Evolutionary conservation across 306 rosid genomes (phyloP).

Genomic region (Vigna hirtella): DNA sequence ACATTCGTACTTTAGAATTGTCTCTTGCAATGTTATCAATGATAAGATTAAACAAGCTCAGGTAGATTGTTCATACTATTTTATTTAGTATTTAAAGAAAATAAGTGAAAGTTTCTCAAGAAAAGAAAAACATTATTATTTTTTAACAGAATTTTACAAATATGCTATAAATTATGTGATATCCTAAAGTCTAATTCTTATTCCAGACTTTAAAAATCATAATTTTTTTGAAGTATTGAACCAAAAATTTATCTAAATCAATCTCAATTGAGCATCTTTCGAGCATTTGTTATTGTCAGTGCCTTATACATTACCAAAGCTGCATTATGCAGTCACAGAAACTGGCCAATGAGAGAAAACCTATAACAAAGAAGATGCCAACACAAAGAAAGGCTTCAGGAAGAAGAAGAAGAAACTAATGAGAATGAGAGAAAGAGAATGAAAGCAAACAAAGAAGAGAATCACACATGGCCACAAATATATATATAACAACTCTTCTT

Average conservation of each 20-base stretch:
- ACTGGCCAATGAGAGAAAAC: neutral
- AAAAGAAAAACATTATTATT: no score
- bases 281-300: neutral
- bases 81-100: no score
- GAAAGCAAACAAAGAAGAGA: conserved; percentile 44
- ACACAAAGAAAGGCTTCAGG: conserved; percentile 40
- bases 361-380: conserved; percentile 29
- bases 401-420: conserved; percentile 39
- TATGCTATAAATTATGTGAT: neutral
- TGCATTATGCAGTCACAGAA: conserved; percentile 25
- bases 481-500: conserved; percentile 25
- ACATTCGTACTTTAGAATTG: no score
- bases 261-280: neutral
- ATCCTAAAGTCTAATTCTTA: conserved; percentile 1
- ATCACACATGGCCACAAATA: conserved; percentile 38
- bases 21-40: no score
- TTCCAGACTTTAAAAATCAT: neutral
- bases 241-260: neutral
- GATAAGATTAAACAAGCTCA: no score
- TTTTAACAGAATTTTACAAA: no score
- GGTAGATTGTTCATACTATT: no score
- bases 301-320: conserved; percentile 14
- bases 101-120: no score
- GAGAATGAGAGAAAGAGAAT: conserved; percentile 40
- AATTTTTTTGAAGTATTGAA: neutral